Base-by-base conservation (phyloP, 352 stramenopile species). In the Globisporangium radiosum region DNA sequence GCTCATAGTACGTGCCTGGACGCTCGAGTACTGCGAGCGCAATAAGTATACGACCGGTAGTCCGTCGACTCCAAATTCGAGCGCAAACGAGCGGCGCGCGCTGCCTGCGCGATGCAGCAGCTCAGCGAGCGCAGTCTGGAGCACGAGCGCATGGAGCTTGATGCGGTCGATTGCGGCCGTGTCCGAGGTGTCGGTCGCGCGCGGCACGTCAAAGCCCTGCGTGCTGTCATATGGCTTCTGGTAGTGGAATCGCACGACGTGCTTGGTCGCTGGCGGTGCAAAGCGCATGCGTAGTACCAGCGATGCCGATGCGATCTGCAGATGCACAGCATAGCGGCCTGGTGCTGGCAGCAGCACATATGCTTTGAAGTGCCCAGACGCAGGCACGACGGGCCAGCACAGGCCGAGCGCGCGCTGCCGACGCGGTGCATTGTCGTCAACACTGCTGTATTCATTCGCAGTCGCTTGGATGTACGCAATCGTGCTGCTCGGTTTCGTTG, bases 221-320 rank as follows among this genome's bases (percentile, higher is more conserved):
- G 66, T 47, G 19, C 52, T 69, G 55, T 89, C 79, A 2, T 39
- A 61, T 36, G 73, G 75, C 47, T 78, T 81, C 59, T 89, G 80
- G 61, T 87, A 90, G 70, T 90, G 73, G 52, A 90, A 90, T 43
- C 73, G 75, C 13, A 90, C 72, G 13, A 78, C 52, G 45, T 75
- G 76, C 7, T 56, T 60, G 11, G 71, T 73, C n/a, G 61, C 51
- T 0, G 53, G 17, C 1, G 57, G 64, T 50, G 49, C 53, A 54
- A 84, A 87, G 47, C 69, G 62, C 19, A 88, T 49, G 47, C 59
- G 62, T 49, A 87, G 73, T 14, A 69, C 47, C 9, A 66, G 59
- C 15, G 59, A 37, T 1, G 25, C 45, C 5, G 59, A 47, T 3
- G 49, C 48, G 48, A 75, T 33, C 10, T 61, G 54, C 39, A 83